A percentile compares a stretch with the other conserved stretches of the same genome.
phyloP scores from a whole-genome alignment of 1,284 basidiomycete genomes.

The Fomitiporia mediterranea region DNA sequence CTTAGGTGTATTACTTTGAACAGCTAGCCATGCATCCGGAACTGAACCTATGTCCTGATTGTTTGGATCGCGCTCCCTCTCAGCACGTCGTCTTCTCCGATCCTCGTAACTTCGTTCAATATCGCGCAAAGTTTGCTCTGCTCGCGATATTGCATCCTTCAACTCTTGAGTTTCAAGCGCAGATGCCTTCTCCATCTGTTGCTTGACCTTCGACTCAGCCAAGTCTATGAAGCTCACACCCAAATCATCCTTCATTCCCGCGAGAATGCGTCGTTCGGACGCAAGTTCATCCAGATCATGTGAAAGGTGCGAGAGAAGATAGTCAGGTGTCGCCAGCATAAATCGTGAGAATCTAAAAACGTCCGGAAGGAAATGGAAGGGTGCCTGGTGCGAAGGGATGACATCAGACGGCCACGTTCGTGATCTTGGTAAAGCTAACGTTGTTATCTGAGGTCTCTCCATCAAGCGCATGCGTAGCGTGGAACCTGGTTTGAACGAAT shows the following conservation, averaged over 20 bases:
- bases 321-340: conserved; percentile 91
- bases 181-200: conserved; percentile 74
- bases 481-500: conserved; percentile 46
- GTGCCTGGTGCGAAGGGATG: conserved; percentile 85
- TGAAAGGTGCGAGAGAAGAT: conserved; percentile 71
- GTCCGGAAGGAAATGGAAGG: conserved; percentile 95
- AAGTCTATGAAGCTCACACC: conserved; percentile 77
- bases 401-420: conserved; percentile 91
- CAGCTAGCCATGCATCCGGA: conserved; percentile 52
- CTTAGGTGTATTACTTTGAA: conserved; percentile 25
- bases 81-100: conserved; percentile 33
- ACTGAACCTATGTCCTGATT: conserved; percentile 28
- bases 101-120: conserved; percentile 39
- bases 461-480: conserved; percentile 84
- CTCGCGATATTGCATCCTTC: conserved; percentile 53
- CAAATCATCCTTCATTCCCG: conserved; percentile 67
- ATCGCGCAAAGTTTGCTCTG: conserved; percentile 56
- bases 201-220: conserved; percentile 69
- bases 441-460: conserved; percentile 91
- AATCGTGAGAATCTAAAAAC: conserved; percentile 88
- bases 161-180: conserved; percentile 66
- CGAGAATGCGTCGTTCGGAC: conserved; percentile 59
- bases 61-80: conserved; percentile 21
- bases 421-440: conserved; percentile 91
- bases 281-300: conserved; percentile 73